Evolutionary conservation across 2,329 filamentous ascomycete species (phyloP).

Genomic region (Ceratocystis cubensis): DNA sequence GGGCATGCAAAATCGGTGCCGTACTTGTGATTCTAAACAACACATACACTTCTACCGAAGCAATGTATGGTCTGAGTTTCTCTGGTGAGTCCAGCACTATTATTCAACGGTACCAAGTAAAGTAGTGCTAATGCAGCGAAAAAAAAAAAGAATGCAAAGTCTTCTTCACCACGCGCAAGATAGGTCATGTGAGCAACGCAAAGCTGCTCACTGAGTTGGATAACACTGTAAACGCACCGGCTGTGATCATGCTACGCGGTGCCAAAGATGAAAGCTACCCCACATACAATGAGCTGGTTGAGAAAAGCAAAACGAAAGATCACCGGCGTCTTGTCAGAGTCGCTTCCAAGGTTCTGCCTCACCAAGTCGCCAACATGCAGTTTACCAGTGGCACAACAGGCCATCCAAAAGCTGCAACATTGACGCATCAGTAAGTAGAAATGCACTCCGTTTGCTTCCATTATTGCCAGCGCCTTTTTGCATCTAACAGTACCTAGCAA

Average conservation of each 20-base stretch:
- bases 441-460: too few relatives aligned
- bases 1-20: constrained; percentile 52
- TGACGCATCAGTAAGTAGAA: constrained; percentile 50
- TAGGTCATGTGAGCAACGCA: constrained; percentile 52
- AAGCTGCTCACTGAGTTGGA: constrained; percentile 44
- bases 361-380: constrained; percentile 60
- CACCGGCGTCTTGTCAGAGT: constrained; percentile 40
- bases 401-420: constrained; percentile 60
- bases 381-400: constrained; percentile 68
- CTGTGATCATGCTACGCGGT: constrained; percentile 50
- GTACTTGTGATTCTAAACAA: constrained; percentile 70
- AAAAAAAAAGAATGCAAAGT: constrained; percentile 57
- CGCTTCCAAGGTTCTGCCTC: constrained; percentile 44
- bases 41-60: constrained; percentile 64
- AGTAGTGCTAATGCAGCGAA: neutral
- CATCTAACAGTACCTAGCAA: constrained; percentile 31
- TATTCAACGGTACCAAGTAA: neutral
- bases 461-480: neutral
- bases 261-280: constrained; percentile 42
- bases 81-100: constrained; percentile 38
- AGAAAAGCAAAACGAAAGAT: constrained; percentile 37
- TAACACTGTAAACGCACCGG: constrained; percentile 33
- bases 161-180: constrained; percentile 58
- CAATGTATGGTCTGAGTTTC: constrained; percentile 57
- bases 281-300: constrained; percentile 48